Conservation (phyloP, 495 filamentous ascomycete genomes). For the Extremus antarcticus region DNA sequence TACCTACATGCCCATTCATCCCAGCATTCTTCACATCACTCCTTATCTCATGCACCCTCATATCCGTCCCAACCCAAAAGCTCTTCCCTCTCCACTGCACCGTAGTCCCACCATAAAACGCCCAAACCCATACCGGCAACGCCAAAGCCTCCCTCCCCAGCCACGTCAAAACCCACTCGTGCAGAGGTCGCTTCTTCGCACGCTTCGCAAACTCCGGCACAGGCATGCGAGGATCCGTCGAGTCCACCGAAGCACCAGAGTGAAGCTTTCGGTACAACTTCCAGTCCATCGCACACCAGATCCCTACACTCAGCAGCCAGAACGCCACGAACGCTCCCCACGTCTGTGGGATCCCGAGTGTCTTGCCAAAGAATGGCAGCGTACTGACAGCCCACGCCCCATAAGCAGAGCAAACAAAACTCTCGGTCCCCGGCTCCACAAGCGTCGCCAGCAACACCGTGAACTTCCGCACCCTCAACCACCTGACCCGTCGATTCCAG, state of each 20-base stretch:
- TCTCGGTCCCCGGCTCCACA: constrained; percentile 90
- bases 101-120: constrained; percentile 69
- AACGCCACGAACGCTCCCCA: constrained; percentile 57
- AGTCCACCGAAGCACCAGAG: constrained; percentile 56
- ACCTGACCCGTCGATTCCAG: constrained; percentile 72
- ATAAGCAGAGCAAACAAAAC: constrained; percentile 69
- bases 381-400: constrained; percentile 70
- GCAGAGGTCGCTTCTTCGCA: constrained; percentile 36
- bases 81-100: constrained; percentile 76
- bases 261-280: constrained; percentile 64
- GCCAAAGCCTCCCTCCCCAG: constrained; percentile 72
- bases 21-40: background rate
- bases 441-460: constrained; percentile 81
- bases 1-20: constrained; percentile 4
- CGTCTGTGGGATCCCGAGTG: constrained; percentile 46
- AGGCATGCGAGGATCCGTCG: constrained; percentile 61
- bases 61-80: constrained; percentile 77
- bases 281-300: constrained; percentile 69
- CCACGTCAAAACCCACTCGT: constrained; percentile 74
- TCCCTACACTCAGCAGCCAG: constrained; percentile 53
- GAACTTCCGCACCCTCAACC: constrained; percentile 90
- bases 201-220: constrained; percentile 36
- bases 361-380: constrained; percentile 48
- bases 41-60: constrained; percentile 51
- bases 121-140: constrained; percentile 76